Percentiles rank a stretch among this genome's conserved stretches.
These are phyloP conservation scores for Coffea eugenioides DNA, from an alignment of 257 asterid species.

Conservation along the genomic window DNA sequence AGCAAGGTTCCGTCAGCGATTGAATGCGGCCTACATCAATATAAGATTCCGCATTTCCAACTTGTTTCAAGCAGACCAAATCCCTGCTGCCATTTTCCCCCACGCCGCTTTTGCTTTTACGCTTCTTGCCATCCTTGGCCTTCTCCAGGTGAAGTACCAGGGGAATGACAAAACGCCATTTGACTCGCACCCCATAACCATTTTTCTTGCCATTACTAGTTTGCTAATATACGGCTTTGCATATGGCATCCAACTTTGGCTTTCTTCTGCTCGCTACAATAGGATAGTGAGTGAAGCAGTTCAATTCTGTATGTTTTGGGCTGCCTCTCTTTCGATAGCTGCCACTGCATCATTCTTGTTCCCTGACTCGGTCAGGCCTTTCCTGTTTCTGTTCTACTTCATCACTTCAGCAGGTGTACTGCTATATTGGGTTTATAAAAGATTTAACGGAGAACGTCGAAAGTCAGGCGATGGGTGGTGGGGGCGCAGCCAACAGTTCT, in stretches of 20 bases:
- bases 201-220: not conserved
- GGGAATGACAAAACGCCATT: conserved; percentile 8
- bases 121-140: not conserved
- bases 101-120: conserved; percentile 9
- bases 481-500: too few relatives aligned
- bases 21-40: not conserved
- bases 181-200: not conserved
- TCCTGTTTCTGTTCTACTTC: too few relatives aligned
- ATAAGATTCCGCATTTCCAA: not conserved
- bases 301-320: too few relatives aligned
- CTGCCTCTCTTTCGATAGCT: too few relatives aligned
- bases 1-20: not conserved
- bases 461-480: too few relatives aligned
- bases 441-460: too few relatives aligned
- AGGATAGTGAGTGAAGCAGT: too few relatives aligned
- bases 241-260: not conserved
- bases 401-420: too few relatives aligned
- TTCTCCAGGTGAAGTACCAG: conserved; percentile 13
- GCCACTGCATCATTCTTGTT: too few relatives aligned
- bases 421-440: too few relatives aligned
- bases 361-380: too few relatives aligned
- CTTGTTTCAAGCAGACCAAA: not conserved
- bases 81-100: not conserved
- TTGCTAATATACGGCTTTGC: not conserved
- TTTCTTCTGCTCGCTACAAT: not conserved